A percentile compares a stretch with the other conserved stretches of the same genome.
phyloP scores from a whole-genome alignment of 164 flowering plant genomes.

The Pachysandra terminalis region DNA sequence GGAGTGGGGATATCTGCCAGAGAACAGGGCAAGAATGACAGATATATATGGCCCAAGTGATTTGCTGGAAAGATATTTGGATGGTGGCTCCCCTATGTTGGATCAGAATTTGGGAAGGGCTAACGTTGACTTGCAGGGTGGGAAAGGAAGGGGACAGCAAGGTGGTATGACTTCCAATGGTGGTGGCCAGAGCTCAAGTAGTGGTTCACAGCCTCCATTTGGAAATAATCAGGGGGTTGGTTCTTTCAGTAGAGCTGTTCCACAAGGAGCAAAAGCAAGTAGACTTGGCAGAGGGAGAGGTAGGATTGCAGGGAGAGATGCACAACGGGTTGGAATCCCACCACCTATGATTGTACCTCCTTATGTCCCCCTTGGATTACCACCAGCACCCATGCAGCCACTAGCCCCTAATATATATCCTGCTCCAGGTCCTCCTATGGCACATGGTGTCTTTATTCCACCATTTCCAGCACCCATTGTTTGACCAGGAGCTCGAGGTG shows the following conservation, averaged over 20 bases:
- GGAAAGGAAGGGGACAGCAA: constrained; percentile 61
- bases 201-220: constrained; percentile 53
- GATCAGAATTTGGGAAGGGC: constrained; percentile 57
- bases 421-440: constrained; percentile 81
- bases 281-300: constrained; percentile 82
- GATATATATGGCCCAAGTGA: constrained; percentile 40
- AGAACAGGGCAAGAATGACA: constrained; percentile 46
- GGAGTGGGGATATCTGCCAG: constrained; percentile 50
- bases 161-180: constrained; percentile 36
- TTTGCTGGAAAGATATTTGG: constrained; percentile 54
- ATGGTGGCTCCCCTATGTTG: constrained; percentile 42
- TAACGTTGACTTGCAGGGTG: constrained; percentile 46
- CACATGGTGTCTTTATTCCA: constrained; percentile 73
- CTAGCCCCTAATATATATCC: constrained; percentile 78
- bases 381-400: constrained; percentile 77
- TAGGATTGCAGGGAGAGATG: constrained; percentile 70
- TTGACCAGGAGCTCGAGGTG: constrained; percentile 87
- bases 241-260: constrained; percentile 44
- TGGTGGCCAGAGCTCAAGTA: constrained; percentile 42
- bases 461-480: constrained; percentile 76
- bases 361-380: constrained; percentile 84
- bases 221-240: constrained; percentile 55
- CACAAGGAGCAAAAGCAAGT: constrained; percentile 61
- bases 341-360: constrained; percentile 76
- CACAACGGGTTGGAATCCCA: constrained; percentile 61